Base-by-base conservation (phyloP, 345 rosid genomes). In the Salix suchowensis region DNA sequence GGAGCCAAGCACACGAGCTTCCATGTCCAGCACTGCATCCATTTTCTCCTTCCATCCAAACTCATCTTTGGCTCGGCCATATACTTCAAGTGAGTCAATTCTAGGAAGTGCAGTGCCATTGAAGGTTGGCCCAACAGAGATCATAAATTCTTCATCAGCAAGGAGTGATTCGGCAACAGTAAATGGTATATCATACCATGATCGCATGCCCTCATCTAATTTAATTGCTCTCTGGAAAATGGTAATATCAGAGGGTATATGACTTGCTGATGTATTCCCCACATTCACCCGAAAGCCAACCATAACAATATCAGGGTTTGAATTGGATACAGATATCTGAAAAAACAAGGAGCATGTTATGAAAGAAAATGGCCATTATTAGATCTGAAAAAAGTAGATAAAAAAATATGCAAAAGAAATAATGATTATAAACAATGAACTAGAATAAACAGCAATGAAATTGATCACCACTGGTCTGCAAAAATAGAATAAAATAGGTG, bases 31-130 rank as follows among this genome's bases (percentile, higher is more conserved):
- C 58, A 92, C 90, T 71, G 87, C 90, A 84, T 93, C 97, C 91
- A 94, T 90, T 79, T 93, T 93, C 84, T 96, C 99, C 85, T 96
- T 96, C 99, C 99, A 96, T 68, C 99, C 99, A 88, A 93, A 96
- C 87, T 96, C 99, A 87, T 96, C 98, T 87, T 96, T 96, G 81
- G 94, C 91, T 67, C 94, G 94, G 48, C 99, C 98, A 85, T 96
- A 92, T 44, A 93, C 94, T 87, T 96, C 99, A 81, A 96, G 98
- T 11, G 87, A 87, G 42, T 96, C 99, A 75, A 96, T 89, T 88
- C 99, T 91, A 46, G 99, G 94, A 44, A 89, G 73, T 67, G 89
- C 82, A 75, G 93, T 87, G 82, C 95, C 97, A 81, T 89, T 91
- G 77, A 89, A 86, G 52, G 98, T 88, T 50, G 97, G 88, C 76